phyloP scores from a whole-genome alignment of 345 rosid species.

The Citrus glauca region DNA sequence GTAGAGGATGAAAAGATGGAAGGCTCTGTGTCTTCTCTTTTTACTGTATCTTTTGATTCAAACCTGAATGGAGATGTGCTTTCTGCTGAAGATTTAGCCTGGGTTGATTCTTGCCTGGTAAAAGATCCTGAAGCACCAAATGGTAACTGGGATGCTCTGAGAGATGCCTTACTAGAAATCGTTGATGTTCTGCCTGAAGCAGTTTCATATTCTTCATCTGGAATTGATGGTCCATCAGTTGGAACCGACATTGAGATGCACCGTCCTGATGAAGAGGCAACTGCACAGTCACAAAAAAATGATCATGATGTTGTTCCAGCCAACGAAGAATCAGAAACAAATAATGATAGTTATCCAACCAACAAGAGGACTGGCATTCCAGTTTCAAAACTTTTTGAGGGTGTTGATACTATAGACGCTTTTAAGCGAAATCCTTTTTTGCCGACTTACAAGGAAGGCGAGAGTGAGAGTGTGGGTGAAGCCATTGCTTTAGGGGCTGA shows the following conservation, averaged over 20 bases:
- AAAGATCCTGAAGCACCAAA: conserved; percentile 42
- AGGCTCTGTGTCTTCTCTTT: conserved; percentile 20
- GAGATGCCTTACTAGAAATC: conserved; percentile 53
- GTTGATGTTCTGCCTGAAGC: conserved; percentile 38
- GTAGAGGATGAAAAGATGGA: conserved; percentile 17
- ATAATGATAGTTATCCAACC: not conserved
- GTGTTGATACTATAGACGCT: conserved; percentile 19
- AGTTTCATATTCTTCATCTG: conserved; percentile 18
- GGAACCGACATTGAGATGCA: conserved; percentile 22
- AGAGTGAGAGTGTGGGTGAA: conserved; percentile 1
- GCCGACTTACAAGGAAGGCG: conserved; percentile 29
- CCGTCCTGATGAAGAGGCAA: conserved; percentile 6
- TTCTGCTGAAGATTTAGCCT: conserved; percentile 55
- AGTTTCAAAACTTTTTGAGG: conserved; percentile 18
- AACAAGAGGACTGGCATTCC: conserved; percentile 19
- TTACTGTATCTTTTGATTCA: conserved; percentile 24
- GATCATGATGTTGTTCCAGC: not conserved
- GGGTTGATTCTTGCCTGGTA: conserved; percentile 71
- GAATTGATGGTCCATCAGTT: conserved; percentile 3
- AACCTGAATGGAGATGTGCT: conserved; percentile 24
- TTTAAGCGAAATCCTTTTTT: conserved; percentile 29
- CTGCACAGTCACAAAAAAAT: not conserved
- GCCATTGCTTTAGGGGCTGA: conserved; percentile 17
- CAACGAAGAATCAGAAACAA: conserved; percentile 17
- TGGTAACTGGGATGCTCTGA: conserved; percentile 41